Percentiles rank a stretch among this genome's conserved stretches.
Evolutionary conservation across 1,284 basidiomycete species (phyloP).

Genomic region (Ganoderma meredithae): DNA sequence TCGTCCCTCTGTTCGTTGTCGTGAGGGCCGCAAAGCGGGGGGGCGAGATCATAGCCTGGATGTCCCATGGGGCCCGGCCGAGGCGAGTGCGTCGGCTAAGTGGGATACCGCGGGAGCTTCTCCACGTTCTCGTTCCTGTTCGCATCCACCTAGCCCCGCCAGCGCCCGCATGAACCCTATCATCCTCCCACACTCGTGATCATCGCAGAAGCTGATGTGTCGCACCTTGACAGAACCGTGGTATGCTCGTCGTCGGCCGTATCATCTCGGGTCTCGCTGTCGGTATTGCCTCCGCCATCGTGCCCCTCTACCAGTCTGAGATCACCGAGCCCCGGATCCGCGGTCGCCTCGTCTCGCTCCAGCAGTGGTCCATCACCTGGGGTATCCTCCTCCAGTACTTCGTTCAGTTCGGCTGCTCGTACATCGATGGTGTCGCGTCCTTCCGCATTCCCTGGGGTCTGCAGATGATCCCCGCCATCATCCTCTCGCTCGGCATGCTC

Average conservation of each 20-base stretch:
- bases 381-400: slow-evolving; percentile 81
- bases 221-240: slow-evolving; percentile 55
- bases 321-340: slow-evolving; percentile 74
- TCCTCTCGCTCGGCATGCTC: slow-evolving; percentile 74
- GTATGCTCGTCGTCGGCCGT: slow-evolving; percentile 56
- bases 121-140: neutral
- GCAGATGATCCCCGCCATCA: slow-evolving; percentile 77
- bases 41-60: neutral
- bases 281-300: slow-evolving; percentile 49
- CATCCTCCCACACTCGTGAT: neutral
- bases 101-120: neutral
- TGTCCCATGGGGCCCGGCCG: neutral
- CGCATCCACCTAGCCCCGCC: neutral
- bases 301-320: slow-evolving; percentile 68
- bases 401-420: slow-evolving; percentile 77
- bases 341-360: slow-evolving; percentile 77
- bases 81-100: neutral
- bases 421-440: slow-evolving; percentile 71
- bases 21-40: neutral
- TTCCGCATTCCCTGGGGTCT: slow-evolving; percentile 85
- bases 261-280: slow-evolving; percentile 50
- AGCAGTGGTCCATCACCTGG: slow-evolving; percentile 84
- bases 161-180: neutral
- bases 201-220: slow-evolving; percentile 16
- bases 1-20: slow-evolving; percentile 17